These are phyloP conservation scores for Nannochloropsis gaditana DNA, from an alignment of 108 stramenopile genomes.

Conservation along the genomic window DNA sequence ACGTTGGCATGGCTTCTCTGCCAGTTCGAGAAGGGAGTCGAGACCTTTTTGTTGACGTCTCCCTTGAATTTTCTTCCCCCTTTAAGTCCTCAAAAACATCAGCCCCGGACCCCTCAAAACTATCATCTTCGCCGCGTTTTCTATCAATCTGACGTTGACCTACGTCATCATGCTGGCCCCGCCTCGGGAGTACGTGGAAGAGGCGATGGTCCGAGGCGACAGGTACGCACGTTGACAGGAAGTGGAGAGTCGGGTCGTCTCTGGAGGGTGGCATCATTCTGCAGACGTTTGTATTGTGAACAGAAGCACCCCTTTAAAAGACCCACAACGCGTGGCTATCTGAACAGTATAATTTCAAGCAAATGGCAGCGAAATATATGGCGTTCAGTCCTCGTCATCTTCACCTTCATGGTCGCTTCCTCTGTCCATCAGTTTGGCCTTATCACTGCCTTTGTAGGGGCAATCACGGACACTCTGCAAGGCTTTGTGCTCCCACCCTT, in stretches of 20 bases:
- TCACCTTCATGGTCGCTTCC: conserved; percentile 8
- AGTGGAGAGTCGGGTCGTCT: too few species aligned
- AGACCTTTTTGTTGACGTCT: too few species aligned
- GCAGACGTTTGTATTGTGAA: too few species aligned
- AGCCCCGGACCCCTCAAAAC: background rate
- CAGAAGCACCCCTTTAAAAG: background rate
- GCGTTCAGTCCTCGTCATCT: background rate
- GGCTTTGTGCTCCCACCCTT: background rate
- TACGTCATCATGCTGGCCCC: conserved; percentile 13
- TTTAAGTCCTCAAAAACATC: conserved; percentile 4
- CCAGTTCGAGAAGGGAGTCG: too few species aligned
- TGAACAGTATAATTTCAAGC: background rate
- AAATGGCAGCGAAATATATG: background rate
- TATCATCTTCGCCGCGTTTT: conserved; percentile 18
- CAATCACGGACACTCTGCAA: background rate
- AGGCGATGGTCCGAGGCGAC: background rate
- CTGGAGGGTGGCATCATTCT: too few species aligned
- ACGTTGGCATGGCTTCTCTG: too few species aligned
- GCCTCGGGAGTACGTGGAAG: background rate
- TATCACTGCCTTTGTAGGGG: conserved; percentile 5
- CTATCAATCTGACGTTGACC: background rate
- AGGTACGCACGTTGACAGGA: background rate
- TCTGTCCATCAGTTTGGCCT: conserved; percentile 19
- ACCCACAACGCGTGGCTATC: background rate
- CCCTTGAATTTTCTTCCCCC: background rate